phyloP scores from a whole-genome alignment of 2,329 filamentous ascomycete species.

The Metarhizium brunneum region DNA sequence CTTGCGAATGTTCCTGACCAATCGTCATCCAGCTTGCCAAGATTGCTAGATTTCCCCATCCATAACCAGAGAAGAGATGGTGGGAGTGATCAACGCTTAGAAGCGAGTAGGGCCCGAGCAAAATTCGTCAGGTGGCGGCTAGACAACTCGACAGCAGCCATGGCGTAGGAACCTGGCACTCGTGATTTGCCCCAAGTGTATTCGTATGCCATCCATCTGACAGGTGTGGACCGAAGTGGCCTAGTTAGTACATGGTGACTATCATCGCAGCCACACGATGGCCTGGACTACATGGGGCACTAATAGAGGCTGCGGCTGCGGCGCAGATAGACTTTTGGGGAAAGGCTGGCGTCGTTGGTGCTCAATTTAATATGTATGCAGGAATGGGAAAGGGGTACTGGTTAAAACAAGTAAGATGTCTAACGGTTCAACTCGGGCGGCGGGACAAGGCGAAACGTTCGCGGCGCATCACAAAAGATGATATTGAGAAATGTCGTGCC shows the following conservation, averaged over 20 bases:
- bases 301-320: background rate
- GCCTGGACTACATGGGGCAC: background rate
- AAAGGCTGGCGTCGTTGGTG: background rate
- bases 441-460: background rate
- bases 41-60: background rate
- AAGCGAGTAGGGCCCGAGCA: background rate
- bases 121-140: constrained; percentile 1
- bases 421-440: background rate
- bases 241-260: background rate
- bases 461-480: background rate
- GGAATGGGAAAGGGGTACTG: background rate
- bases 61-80: background rate
- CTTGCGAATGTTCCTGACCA: no score
- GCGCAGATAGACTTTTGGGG: background rate
- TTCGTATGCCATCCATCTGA: background rate
- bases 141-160: background rate
- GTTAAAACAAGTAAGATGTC: background rate
- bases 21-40: background rate
- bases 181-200: background rate
- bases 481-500: background rate
- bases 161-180: background rate
- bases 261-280: background rate
- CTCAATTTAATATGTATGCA: background rate
- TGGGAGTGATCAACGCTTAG: background rate
- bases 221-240: constrained; percentile 2